Evolutionary conservation across 441 rosid species (phyloP).

Genomic region (Raphanus hybrid): DNA sequence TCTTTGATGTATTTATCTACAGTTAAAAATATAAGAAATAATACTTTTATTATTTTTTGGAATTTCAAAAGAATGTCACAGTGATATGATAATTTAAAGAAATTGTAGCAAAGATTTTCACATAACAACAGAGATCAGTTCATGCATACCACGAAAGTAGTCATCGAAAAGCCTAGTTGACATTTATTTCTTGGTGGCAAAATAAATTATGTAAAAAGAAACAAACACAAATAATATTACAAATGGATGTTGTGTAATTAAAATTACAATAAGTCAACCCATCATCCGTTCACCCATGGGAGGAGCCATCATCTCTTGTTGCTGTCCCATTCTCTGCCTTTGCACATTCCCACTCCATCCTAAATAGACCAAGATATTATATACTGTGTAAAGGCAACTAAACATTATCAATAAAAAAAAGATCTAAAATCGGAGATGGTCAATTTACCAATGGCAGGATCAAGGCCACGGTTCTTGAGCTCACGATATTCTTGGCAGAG

Average conservation of each 20-base stretch:
- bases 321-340: conserved; percentile 34
- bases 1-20: background rate
- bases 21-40: background rate
- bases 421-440: background rate
- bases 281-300: conserved; percentile 65
- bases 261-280: conserved; percentile 35
- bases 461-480: conserved; percentile 59
- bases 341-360: conserved; percentile 45
- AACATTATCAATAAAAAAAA: background rate
- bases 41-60: background rate
- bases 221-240: background rate
- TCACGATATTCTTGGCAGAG: conserved; percentile 76
- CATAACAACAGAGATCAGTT: background rate
- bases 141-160: conserved; percentile 24
- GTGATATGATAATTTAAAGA: background rate
- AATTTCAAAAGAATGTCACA: background rate
- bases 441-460: conserved; percentile 53
- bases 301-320: conserved; percentile 55
- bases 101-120: background rate
- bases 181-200: conserved; percentile 7
- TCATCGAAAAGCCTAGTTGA: conserved; percentile 13
- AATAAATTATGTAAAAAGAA: background rate
- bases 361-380: conserved; percentile 2
- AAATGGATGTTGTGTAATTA: conserved; percentile 1
- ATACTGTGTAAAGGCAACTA: background rate